Evolutionary conservation across 1,139 yeast species (phyloP).

Genomic region (Ogataea hybrid): DNA sequence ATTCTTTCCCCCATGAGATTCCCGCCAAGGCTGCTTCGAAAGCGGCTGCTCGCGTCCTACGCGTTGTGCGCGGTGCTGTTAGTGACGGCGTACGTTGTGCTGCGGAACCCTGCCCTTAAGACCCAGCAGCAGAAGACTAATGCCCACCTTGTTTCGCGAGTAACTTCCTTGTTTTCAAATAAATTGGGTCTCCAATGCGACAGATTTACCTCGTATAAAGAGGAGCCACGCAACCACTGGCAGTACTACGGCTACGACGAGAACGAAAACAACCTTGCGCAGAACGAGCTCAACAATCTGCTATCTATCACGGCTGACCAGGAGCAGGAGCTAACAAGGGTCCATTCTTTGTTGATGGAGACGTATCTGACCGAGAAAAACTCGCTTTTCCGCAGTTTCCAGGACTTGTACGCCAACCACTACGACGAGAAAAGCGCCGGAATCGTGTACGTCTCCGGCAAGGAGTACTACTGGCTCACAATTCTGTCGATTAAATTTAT

Average conservation of each 20-base stretch:
- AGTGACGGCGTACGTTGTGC: constrained; percentile 4
- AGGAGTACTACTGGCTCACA: constrained; percentile 30
- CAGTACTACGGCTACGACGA: constrained; percentile 32
- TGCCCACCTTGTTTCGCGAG: constrained; percentile 17
- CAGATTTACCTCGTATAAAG: constrained; percentile 23
- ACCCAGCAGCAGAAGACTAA: constrained; percentile 15
- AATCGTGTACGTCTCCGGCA: constrained; percentile 31
- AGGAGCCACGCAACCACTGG: constrained; percentile 24
- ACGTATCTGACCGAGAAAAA: constrained; percentile 16
- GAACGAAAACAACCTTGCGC: constrained; percentile 18
- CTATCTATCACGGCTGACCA: constrained; percentile 24
- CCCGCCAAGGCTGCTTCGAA: constrained; percentile 7
- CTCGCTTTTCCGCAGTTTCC: constrained; percentile 10
- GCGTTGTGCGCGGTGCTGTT: constrained; percentile 3
- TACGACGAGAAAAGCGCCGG: constrained; percentile 21
- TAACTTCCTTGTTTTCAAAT: constrained; percentile 16
- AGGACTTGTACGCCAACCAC: constrained; percentile 5
- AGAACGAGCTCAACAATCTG: constrained; percentile 21
- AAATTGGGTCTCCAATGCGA: constrained; percentile 24
- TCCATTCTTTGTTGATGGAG: constrained; percentile 19
- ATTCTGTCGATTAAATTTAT: constrained; percentile 30
- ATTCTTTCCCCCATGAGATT: constrained; percentile 1
- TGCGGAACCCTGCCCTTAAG: constrained; percentile 11
- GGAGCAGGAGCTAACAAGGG: constrained; percentile 20
- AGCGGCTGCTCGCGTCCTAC: constrained; percentile 10